These are phyloP conservation scores for Epichloe aotearoae DNA, from an alignment of 2,329 filamentous ascomycete genomes.

Conservation along the genomic window DNA sequence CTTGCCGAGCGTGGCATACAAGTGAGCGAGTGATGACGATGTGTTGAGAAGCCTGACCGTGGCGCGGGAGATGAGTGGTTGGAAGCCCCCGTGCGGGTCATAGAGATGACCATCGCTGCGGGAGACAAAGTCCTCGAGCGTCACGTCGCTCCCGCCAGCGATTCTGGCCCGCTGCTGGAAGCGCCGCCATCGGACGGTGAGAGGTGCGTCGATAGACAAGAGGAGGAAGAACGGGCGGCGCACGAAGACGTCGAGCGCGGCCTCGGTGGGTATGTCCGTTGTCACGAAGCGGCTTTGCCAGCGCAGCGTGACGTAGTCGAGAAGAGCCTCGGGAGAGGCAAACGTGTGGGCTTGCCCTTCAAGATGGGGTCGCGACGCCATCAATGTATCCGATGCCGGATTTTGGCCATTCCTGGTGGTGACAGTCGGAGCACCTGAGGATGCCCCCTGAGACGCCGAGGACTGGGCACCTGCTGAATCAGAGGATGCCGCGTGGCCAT, in stretches of 20 bases:
- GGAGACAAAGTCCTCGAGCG: constrained; percentile 42
- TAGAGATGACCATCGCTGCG: constrained; percentile 67
- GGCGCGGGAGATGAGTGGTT: constrained; percentile 67
- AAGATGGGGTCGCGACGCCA: constrained; percentile 11
- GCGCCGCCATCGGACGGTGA: constrained; percentile 71
- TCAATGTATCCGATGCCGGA: constrained; percentile 14
- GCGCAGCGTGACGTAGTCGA: constrained; percentile 73
- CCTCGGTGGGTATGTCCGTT: constrained; percentile 64
- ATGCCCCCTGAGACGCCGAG: constrained; percentile 8
- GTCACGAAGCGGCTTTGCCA: constrained; percentile 82
- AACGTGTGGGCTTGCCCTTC: constrained; percentile 31
- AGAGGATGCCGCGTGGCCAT: background rate
- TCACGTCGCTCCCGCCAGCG: constrained; percentile 15
- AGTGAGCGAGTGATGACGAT: constrained; percentile 53
- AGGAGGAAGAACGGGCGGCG: constrained; percentile 86
- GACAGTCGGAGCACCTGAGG: constrained; percentile 12
- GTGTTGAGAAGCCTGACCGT: constrained; percentile 81
- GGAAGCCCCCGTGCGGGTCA: constrained; percentile 47
- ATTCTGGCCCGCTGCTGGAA: constrained; percentile 35
- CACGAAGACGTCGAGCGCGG: constrained; percentile 59
- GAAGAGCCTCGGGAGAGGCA: constrained; percentile 48
- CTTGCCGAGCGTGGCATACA: constrained; percentile 58
- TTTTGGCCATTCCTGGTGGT: constrained; percentile 14
- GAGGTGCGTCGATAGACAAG: constrained; percentile 79
- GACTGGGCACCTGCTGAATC: constrained; percentile 5